Conservation (phyloP, 2,329 filamentous ascomycete species). For the Ascochyta fabae region DNA sequence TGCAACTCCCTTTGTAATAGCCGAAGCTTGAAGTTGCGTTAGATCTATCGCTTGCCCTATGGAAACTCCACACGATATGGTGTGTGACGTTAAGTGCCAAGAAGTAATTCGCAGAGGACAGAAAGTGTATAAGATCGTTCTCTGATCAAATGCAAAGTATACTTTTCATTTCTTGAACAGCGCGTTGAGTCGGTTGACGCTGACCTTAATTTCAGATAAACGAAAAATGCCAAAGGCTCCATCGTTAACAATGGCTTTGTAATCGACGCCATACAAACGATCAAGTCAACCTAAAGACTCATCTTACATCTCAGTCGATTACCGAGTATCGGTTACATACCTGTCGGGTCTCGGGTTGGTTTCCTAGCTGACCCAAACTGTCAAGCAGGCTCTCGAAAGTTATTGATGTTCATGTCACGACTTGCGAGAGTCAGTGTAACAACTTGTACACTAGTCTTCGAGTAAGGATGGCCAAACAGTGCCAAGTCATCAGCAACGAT, state of each 20-base stretch:
- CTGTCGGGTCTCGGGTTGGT: too few relatives aligned
- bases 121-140: background rate
- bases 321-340: background rate
- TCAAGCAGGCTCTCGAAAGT: background rate
- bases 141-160: background rate
- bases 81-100: background rate
- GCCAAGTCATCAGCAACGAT: background rate
- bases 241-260: background rate
- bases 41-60: too few relatives aligned
- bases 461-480: background rate
- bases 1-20: background rate
- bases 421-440: constrained; percentile 1
- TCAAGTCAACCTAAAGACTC: background rate
- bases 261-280: background rate
- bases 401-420: background rate
- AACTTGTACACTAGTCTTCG: background rate
- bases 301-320: background rate
- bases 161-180: background rate
- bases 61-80: too few relatives aligned
- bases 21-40: background rate
- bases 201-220: background rate
- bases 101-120: too few relatives aligned
- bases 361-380: background rate
- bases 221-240: background rate
- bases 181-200: too few relatives aligned